These are phyloP conservation scores for Trichoderma breve DNA, from an alignment of 2,329 filamentous ascomycete species.

Conservation along the genomic window DNA sequence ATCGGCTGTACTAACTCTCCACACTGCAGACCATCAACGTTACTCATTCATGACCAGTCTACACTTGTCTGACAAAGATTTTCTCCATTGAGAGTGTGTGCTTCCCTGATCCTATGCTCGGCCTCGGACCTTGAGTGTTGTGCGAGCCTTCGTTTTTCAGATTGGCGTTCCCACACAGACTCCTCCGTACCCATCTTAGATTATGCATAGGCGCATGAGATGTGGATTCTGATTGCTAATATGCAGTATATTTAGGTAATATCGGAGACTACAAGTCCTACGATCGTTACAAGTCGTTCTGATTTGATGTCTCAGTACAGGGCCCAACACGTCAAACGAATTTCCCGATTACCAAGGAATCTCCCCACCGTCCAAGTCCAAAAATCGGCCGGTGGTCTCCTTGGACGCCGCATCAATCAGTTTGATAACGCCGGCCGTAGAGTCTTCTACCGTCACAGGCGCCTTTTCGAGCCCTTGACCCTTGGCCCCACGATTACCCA, in stretches of 20 bases:
- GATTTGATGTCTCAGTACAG: neutral
- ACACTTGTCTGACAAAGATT: neutral
- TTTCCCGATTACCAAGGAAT: neutral
- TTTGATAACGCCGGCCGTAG: neutral
- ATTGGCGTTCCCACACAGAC: neutral
- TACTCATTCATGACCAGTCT: neutral
- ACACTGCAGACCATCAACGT: neutral
- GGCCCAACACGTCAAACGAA: neutral
- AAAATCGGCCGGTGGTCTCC: neutral
- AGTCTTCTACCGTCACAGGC: neutral
- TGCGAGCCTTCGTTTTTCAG: neutral
- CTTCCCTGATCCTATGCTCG: neutral
- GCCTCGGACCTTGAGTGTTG: neutral
- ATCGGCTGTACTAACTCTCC: neutral
- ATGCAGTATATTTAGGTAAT: neutral
- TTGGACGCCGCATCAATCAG: neutral
- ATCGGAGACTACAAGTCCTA: neutral
- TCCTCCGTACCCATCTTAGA: neutral
- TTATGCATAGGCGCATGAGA: neutral
- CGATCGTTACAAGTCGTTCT: neutral
- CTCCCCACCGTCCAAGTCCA: neutral
- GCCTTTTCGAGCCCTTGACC: neutral
- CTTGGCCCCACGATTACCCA: neutral
- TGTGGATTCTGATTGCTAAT: neutral
- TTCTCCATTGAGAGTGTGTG: neutral